Evolutionary conservation across 441 rosid species (phyloP).

Genomic region (Arabidopsis lyrata): DNA sequence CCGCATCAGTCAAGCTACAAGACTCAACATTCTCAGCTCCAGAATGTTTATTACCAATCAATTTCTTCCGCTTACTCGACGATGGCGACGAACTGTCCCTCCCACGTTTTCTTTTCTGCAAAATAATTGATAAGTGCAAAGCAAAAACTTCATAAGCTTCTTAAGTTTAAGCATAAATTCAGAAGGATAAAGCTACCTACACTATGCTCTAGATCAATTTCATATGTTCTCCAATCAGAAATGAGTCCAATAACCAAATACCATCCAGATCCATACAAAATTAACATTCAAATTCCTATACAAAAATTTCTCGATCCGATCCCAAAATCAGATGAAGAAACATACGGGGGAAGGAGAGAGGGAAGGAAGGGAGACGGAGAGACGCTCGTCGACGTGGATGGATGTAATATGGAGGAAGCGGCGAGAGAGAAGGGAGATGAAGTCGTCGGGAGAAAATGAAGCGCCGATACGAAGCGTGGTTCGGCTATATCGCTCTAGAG

Average conservation of each 20-base stretch:
- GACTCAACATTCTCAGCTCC: conserved; percentile 53
- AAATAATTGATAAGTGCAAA: neutral
- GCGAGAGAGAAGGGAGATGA: conserved; percentile 64
- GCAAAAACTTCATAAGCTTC: neutral
- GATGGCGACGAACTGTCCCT: conserved; percentile 40
- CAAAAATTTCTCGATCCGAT: neutral
- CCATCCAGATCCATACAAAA: conserved; percentile 20
- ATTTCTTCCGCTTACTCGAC: conserved; percentile 44
- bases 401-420: conserved; percentile 69
- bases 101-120: conserved; percentile 66
- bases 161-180: neutral
- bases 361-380: conserved; percentile 58
- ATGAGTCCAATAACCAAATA: too few relatives aligned
- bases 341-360: conserved; percentile 42
- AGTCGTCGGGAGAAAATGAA: conserved; percentile 66
- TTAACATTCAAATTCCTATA: neutral
- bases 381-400: conserved; percentile 76
- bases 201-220: too few relatives aligned
- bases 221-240: too few relatives aligned
- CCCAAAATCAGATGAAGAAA: conserved; percentile 38
- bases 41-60: conserved; percentile 45
- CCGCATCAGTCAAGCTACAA: conserved; percentile 70
- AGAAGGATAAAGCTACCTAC: too few relatives aligned
- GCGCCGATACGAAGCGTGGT: conserved; percentile 84
- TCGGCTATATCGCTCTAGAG: conserved; percentile 76